Percentiles rank a stretch among this genome's conserved stretches.
These are phyloP conservation scores for Lasiodiplodia hormozganensis DNA, from an alignment of 2,329 filamentous ascomycete species.

Conservation along the genomic window DNA sequence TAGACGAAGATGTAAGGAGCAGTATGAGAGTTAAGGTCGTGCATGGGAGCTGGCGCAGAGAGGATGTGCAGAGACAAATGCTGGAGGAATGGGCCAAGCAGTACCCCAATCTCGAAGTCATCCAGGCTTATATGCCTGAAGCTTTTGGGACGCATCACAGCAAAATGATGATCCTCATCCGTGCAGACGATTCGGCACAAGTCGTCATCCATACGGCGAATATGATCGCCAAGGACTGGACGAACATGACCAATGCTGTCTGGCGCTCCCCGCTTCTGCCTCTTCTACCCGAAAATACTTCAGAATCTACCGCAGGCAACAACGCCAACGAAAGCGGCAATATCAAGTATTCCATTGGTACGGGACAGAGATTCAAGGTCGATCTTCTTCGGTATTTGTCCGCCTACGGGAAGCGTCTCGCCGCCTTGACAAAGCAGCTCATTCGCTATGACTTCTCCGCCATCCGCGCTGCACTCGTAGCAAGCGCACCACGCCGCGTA, in stretches of 20 bases:
- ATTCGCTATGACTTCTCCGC: slow-evolving; percentile 70
- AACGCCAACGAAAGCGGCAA: background rate
- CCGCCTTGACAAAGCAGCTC: slow-evolving; percentile 64
- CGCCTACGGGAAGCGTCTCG: slow-evolving; percentile 69
- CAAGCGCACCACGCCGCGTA: slow-evolving; percentile 77
- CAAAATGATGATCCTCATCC: slow-evolving; percentile 86
- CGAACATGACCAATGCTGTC: slow-evolving; percentile 83
- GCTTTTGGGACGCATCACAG: slow-evolving; percentile 85
- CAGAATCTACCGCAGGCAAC: background rate
- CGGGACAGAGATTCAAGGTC: slow-evolving; percentile 74
- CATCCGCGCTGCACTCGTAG: slow-evolving; percentile 75
- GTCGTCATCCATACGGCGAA: slow-evolving; percentile 89
- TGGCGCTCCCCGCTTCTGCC: slow-evolving; percentile 80
- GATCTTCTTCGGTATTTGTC: slow-evolving; percentile 77
- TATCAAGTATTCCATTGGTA: slow-evolving; percentile 55
- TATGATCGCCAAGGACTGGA: slow-evolving; percentile 88
- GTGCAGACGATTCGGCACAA: slow-evolving; percentile 78
- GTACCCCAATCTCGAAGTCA: slow-evolving; percentile 72
- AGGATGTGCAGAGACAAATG: slow-evolving; percentile 64
- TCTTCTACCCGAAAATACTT: slow-evolving; percentile 39
- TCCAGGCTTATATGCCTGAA: slow-evolving; percentile 80
- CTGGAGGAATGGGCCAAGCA: slow-evolving; percentile 69
- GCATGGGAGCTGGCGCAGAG: slow-evolving; percentile 72
- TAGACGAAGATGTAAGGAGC: slow-evolving; percentile 62
- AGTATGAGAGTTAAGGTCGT: slow-evolving; percentile 64